Evolutionary conservation across 768 basidiomycete genomes (phyloP), one percentile per base, ranked within the genome.

Genomic region (Guyanaporus albipodus): DNA sequence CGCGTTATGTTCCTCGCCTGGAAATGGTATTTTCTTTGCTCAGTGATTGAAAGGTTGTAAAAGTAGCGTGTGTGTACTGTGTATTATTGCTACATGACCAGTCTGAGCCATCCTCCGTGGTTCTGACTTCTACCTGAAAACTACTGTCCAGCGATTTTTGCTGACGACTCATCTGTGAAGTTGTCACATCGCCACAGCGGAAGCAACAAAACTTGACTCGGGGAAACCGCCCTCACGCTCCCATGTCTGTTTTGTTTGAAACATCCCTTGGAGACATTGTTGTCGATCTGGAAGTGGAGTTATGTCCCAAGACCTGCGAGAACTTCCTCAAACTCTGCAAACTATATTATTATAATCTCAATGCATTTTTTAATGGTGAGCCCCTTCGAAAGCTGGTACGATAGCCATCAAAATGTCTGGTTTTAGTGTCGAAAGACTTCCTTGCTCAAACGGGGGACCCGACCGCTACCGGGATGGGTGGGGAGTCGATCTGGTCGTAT

Each of bases 261-360:
- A 99, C 96, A 4, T 97, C 93, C 18, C 72, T 98, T 1, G 96
- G 96, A 47, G 96, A 99, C 70, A 76, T 99, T 46, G 91, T 98
- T 49, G 91, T 98, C 60, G 96, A 98, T 68, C 76, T 99, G 33
- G 91, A 97, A 66, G 84, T 89, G 23, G 91, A 93, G 8, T 73
- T 74, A 31, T 97, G 94, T 68, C 96, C 96, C 2, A 84, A 80
- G 67, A 89, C 85, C 42, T 93, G 87, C 70, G 83, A 91, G 67
- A 99, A 98, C 74, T 98, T 98, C 62, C 79, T 99, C 46, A 99
- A 99, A 67, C 75, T 99, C 47, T 97, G 93, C 73, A 98, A 97
- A 73, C 76, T 90, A 49, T 96, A 96, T 65, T 95, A 95, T 66
- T 98, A 95, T 74, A 95, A 94, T 64, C 70, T 96, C 51, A 91